Conservation (phyloP, 2,329 filamentous ascomycete species). For the Grosmannia serpens region DNA sequence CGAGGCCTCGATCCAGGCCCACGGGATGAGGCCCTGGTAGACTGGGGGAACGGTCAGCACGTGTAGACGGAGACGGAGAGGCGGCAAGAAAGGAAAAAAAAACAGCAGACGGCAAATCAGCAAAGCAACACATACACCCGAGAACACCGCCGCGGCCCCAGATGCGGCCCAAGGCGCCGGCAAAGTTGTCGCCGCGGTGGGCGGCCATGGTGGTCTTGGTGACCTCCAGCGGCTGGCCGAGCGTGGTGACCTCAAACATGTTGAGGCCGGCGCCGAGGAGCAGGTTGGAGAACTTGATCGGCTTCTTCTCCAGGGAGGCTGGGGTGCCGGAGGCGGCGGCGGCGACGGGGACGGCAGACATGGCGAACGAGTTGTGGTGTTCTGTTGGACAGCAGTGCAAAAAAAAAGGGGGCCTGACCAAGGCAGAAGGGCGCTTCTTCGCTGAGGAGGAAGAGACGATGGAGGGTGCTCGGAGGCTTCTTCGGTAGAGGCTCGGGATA, state of each 20-base stretch:
- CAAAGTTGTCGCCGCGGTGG: slow-evolving; percentile 82
- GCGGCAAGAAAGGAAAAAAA: background rate
- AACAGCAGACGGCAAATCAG: too few relatives aligned
- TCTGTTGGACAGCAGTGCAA: background rate
- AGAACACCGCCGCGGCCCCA: slow-evolving; percentile 89
- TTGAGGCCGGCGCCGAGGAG: slow-evolving; percentile 88
- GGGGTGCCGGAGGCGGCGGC: slow-evolving; percentile 35
- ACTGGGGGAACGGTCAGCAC: slow-evolving; percentile 43
- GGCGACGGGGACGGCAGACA: slow-evolving; percentile 48
- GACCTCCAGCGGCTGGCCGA: slow-evolving; percentile 82
- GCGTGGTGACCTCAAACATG: slow-evolving; percentile 73
- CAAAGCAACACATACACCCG: slow-evolving; percentile 56
- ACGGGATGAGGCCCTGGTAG: slow-evolving; percentile 98
- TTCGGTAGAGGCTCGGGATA: slow-evolving; percentile 7
- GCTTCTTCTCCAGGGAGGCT: slow-evolving; percentile 85
- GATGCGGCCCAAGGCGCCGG: slow-evolving; percentile 68
- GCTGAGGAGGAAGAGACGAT: slow-evolving; percentile 28
- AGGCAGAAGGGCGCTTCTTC: slow-evolving; percentile 90
- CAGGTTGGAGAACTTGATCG: slow-evolving; percentile 99
- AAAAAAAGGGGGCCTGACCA: slow-evolving; percentile 85
- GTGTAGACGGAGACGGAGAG: too few relatives aligned
- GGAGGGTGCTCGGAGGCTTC: background rate
- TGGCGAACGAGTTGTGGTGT: slow-evolving; percentile 26
- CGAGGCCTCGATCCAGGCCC: slow-evolving; percentile 99
- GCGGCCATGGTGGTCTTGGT: slow-evolving; percentile 99